phyloP scores from a whole-genome alignment of 176 grass and related monocot species.

The Phyllostachys edulis region DNA sequence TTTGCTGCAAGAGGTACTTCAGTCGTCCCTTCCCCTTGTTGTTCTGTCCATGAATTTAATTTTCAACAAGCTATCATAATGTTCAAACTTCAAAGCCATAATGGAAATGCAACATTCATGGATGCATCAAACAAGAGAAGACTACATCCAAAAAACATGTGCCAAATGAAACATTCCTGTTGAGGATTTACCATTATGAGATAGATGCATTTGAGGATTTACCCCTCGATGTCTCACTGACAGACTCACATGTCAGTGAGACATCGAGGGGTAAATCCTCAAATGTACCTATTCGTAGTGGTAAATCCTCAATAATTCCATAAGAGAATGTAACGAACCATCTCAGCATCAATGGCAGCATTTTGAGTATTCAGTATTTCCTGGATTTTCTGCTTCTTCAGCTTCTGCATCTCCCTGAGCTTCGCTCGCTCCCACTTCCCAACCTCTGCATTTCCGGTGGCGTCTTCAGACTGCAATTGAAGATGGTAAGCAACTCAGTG shows the following conservation, averaged over 20 bases:
- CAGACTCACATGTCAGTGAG: too few relatives aligned
- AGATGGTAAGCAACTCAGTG: constrained; percentile 10
- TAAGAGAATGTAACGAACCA: constrained; percentile 37
- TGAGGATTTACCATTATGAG: too few relatives aligned
- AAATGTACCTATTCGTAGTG: too few relatives aligned
- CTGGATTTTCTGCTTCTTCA: constrained; percentile 68
- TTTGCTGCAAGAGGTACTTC: constrained; percentile 72
- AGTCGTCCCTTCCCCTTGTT: constrained; percentile 69
- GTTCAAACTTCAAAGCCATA: background rate
- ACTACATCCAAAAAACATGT: background rate
- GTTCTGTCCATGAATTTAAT: constrained; percentile 46
- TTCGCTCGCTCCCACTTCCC: constrained; percentile 58
- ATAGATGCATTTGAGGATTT: too few relatives aligned
- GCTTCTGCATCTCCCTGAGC: constrained; percentile 64
- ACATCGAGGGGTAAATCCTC: too few relatives aligned
- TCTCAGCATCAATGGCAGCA: constrained; percentile 58
- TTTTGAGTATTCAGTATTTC: constrained; percentile 68
- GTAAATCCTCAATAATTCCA: too few relatives aligned
- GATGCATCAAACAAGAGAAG: background rate
- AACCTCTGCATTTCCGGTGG: constrained; percentile 35
- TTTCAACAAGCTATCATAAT: constrained; percentile 18
- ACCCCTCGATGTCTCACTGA: too few relatives aligned
- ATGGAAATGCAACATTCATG: background rate
- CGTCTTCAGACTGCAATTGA: constrained; percentile 43
- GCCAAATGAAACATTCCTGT: background rate